Evolutionary conservation across 2,329 filamentous ascomycete genomes (phyloP).

Genomic region (Truncatella angustata): DNA sequence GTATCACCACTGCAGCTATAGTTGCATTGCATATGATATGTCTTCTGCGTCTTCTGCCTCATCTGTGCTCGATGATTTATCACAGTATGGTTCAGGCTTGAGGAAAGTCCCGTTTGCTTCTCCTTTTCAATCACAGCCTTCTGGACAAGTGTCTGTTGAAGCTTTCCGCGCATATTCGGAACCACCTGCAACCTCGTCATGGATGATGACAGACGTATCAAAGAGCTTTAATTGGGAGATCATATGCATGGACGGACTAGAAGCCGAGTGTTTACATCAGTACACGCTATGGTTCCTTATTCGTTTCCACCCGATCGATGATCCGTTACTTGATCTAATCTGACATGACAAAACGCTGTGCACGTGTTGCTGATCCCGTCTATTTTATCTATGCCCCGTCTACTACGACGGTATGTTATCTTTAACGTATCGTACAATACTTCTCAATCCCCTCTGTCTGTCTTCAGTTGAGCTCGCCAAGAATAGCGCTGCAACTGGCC

Average conservation of each 20-base stretch:
- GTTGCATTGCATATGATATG: background rate
- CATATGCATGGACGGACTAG: constrained; percentile 27
- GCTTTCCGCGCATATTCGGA: background rate
- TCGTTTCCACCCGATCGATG: constrained; percentile 35
- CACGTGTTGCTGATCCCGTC: background rate
- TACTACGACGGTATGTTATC: constrained; percentile 26
- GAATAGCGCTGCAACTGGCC: constrained; percentile 71
- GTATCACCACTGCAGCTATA: background rate
- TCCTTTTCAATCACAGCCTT: background rate
- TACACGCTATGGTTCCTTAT: constrained; percentile 45
- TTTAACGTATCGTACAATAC: constrained; percentile 38
- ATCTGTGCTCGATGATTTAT: no score
- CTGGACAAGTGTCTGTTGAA: constrained; percentile 6
- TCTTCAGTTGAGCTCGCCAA: constrained; percentile 46
- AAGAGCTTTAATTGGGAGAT: constrained; percentile 36
- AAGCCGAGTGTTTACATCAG: constrained; percentile 43
- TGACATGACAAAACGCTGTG: constrained; percentile 39
- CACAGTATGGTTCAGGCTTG: no score
- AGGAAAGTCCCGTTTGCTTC: background rate
- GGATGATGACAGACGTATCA: constrained; percentile 31
- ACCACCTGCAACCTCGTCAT: constrained; percentile 20
- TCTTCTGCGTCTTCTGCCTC: no score
- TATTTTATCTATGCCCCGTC: constrained; percentile 8
- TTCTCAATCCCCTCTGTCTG: constrained; percentile 50
- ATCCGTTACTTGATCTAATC: constrained; percentile 66